Evolutionary conservation across 805 yeast genomes (phyloP).

Genomic region (Wickerhamiella shivajii): DNA sequence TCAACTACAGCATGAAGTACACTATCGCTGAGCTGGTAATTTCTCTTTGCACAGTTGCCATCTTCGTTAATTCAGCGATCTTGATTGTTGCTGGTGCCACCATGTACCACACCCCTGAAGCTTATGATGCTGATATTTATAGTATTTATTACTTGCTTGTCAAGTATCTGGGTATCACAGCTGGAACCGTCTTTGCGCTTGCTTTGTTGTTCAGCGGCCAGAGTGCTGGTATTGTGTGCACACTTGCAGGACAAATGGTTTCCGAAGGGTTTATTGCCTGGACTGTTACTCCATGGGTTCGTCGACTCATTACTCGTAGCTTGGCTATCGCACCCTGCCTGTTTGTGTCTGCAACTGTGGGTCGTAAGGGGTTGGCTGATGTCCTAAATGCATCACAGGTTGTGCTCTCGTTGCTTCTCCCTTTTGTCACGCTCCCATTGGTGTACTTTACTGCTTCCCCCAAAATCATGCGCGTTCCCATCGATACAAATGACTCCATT

Average conservation of each 20-base stretch:
- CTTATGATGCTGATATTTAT: slow-evolving; percentile 67
- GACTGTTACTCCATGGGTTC: slow-evolving; percentile 67
- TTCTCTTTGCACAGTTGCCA: slow-evolving; percentile 72
- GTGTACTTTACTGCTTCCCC: slow-evolving; percentile 65
- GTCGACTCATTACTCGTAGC: slow-evolving; percentile 67
- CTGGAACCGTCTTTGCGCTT: slow-evolving; percentile 77
- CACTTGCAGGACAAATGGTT: slow-evolving; percentile 87
- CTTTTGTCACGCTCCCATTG: slow-evolving; percentile 79
- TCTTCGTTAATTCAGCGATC: slow-evolving; percentile 85
- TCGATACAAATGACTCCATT: slow-evolving; percentile 18
- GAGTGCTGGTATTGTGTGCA: slow-evolving; percentile 88
- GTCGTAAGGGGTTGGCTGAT: slow-evolving; percentile 61
- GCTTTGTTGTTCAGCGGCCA: slow-evolving; percentile 88
- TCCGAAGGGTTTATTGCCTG: slow-evolving; percentile 78
- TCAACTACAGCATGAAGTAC: slow-evolving; percentile 61
- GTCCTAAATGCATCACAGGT: slow-evolving; percentile 76
- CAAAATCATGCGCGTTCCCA: slow-evolving; percentile 41
- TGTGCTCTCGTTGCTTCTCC: slow-evolving; percentile 61
- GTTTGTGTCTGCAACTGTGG: slow-evolving; percentile 53
- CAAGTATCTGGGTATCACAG: slow-evolving; percentile 62
- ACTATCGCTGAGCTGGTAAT: slow-evolving; percentile 73
- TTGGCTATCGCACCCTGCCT: slow-evolving; percentile 78
- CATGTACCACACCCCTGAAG: slow-evolving; percentile 45
- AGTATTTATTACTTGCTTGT: slow-evolving; percentile 63
- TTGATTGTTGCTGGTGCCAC: slow-evolving; percentile 87